Conservation (phyloP, 2,329 filamentous ascomycete species). For the Penicillium corylophilum region DNA sequence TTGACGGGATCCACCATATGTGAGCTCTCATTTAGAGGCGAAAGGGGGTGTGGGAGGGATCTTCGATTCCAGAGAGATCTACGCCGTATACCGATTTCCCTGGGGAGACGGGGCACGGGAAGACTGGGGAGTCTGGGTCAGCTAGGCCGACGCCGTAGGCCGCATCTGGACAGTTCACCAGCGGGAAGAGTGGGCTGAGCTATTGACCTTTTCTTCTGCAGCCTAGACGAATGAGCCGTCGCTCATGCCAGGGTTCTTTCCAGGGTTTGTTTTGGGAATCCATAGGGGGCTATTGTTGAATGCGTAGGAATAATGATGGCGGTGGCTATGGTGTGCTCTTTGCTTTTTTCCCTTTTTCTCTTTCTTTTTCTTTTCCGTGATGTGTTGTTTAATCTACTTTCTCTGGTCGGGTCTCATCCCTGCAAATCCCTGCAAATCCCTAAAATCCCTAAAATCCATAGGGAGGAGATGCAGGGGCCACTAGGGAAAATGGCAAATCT, state of each 20-base stretch:
- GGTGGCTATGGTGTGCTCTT: neutral
- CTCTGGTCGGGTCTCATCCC: neutral
- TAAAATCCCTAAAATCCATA: too few species aligned
- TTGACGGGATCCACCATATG: constrained; percentile 3
- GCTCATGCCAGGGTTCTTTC: neutral
- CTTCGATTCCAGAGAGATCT: constrained; percentile 2
- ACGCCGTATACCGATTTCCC: constrained; percentile 3
- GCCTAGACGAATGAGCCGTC: neutral
- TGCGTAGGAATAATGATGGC: neutral
- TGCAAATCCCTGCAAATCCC: neutral
- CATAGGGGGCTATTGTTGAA: neutral
- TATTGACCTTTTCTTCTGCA: neutral
- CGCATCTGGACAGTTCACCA: neutral
- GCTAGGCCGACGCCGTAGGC: constrained; percentile 1
- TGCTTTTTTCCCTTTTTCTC: neutral
- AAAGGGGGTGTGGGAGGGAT: neutral
- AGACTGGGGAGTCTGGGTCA: neutral
- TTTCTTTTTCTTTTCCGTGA: constrained; percentile 2
- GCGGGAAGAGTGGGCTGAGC: neutral
- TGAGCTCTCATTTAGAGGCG: constrained; percentile 9
- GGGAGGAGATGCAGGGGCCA: neutral
- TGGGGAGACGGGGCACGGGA: neutral
- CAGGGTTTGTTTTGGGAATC: neutral
- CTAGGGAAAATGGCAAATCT: neutral
- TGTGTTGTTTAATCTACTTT: neutral